Base-by-base conservation (phyloP, 768 basidiomycete species). In the Suillus cothurnatus region DNA sequence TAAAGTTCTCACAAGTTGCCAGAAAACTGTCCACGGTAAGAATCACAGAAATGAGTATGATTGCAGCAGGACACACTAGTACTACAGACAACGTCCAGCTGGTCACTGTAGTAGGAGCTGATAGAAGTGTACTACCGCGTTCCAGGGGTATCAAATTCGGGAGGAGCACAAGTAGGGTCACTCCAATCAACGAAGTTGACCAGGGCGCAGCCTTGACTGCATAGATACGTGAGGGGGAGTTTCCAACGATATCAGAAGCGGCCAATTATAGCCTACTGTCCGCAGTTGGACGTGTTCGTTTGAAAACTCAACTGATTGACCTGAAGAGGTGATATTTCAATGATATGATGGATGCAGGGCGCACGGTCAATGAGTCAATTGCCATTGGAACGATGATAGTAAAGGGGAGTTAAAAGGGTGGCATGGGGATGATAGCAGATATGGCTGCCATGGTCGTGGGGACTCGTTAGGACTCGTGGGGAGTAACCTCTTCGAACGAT, bases 221-320 rank as follows among this genome's bases (percentile, higher is more conserved):
- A 58, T 58, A 53, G 52, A 53, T 53, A 53, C 52, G 52, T 53
- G 52, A 53, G 52, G 52, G 28, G 28, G 26, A 26, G 23, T 38
- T 38, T 58, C 36, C 36, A 36, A 58, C 38, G 57, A 28, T 58
- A 58, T 62, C 62, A 56, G 47, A 36, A 53, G 52, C 50, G n/a
- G 36, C 57, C 62, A 63, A 63, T 63, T 61, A 60, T 63, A 63
- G 62, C 56, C 14, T n/a, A 26, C 9, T 63, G 56, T 61, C 62
- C 36, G 14, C 36, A 63, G 55, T 38, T 38, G 62, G 62, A 56
- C 57, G 12, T 6, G 26, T 21, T 41, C 6, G 28, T 59, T 59
- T 28, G 39, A 59, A 59, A 59, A 59, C 58, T 12, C 11, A 21
- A 3, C 58, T 59, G 58, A 59, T 41, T 59, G 58, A 59, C 58